phyloP scores from a whole-genome alignment of 2,329 filamentous ascomycete species.

The Aspergillus ibericus region DNA sequence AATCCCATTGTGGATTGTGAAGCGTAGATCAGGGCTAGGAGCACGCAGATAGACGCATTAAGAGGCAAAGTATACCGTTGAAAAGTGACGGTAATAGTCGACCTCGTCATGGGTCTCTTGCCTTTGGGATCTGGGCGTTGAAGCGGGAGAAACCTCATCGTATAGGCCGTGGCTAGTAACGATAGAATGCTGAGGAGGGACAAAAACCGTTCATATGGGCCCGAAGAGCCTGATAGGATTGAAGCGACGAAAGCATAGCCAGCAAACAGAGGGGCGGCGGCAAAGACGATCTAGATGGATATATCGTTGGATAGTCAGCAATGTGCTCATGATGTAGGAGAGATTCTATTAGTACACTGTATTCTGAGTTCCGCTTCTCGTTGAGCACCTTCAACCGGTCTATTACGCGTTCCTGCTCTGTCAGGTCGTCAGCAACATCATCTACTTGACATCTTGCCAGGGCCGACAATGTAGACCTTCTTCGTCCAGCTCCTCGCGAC shows the following conservation, averaged over 20 bases:
- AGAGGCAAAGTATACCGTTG: constrained; percentile 25
- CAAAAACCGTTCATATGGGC: constrained; percentile 24
- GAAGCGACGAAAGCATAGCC: constrained; percentile 33
- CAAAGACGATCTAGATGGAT: constrained; percentile 33
- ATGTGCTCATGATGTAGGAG: not conserved
- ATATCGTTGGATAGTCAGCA: constrained; percentile 4
- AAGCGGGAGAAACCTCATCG: constrained; percentile 34
- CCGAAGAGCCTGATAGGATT: constrained; percentile 26
- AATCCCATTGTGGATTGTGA: constrained; percentile 16
- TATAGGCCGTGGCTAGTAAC: constrained; percentile 39
- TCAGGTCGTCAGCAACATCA: not conserved
- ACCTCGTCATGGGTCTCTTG: constrained; percentile 27
- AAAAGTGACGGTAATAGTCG: constrained; percentile 21
- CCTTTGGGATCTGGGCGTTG: constrained; percentile 29
- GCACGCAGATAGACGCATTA: constrained; percentile 31
- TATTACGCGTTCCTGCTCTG: constrained; percentile 47
- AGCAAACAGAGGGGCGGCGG: constrained; percentile 37
- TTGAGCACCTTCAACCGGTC: constrained; percentile 36
- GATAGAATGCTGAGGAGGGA: constrained; percentile 38
- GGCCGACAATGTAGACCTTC: constrained; percentile 56
- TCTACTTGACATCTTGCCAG: not conserved
- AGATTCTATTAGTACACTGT: constrained; percentile 36
- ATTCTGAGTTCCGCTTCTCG: constrained; percentile 41
- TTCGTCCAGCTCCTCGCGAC: constrained; percentile 69
- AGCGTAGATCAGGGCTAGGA: constrained; percentile 32